A percentile compares a stretch with the other conserved stretches of the same genome.
These are phyloP conservation scores for Sporothrix curviconia DNA, from an alignment of 2,329 filamentous ascomycete species.

Conservation along the genomic window DNA sequence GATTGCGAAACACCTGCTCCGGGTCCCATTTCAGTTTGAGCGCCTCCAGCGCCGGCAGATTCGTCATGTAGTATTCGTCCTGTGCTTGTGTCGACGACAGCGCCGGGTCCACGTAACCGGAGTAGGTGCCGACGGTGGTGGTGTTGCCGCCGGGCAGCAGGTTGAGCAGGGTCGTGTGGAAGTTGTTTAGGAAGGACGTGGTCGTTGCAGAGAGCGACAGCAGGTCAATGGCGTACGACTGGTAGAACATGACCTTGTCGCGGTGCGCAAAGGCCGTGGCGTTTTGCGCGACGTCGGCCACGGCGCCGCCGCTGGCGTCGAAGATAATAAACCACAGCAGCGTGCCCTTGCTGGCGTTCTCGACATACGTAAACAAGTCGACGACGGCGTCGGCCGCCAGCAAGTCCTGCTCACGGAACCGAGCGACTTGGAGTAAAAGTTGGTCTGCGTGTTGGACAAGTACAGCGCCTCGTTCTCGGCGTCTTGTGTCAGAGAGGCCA, in stretches of 20 bases:
- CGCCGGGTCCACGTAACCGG: slow-evolving; percentile 55
- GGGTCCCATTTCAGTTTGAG: slow-evolving; percentile 51
- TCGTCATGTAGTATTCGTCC: slow-evolving; percentile 48
- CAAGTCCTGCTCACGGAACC: slow-evolving; percentile 44
- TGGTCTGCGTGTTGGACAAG: slow-evolving; percentile 39
- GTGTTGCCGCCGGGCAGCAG: slow-evolving; percentile 26
- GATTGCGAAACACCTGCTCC: slow-evolving; percentile 50
- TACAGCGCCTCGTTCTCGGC: slow-evolving; percentile 43
- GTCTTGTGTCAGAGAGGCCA: slow-evolving; percentile 49
- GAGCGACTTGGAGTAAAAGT: slow-evolving; percentile 54
- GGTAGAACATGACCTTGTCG: slow-evolving; percentile 57
- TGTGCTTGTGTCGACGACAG: slow-evolving; percentile 36
- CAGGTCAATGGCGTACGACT: slow-evolving; percentile 52
- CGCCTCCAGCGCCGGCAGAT: slow-evolving; percentile 38
- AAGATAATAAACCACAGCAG: slow-evolving; percentile 57
- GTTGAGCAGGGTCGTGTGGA: slow-evolving; percentile 39
- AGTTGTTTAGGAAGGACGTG: slow-evolving; percentile 43
- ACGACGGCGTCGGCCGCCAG: slow-evolving; percentile 39
- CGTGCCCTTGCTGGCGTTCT: slow-evolving; percentile 42
- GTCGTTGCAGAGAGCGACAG: slow-evolving; percentile 39
- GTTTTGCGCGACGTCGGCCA: slow-evolving; percentile 47
- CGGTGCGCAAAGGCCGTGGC: slow-evolving; percentile 58
- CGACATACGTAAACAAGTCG: slow-evolving; percentile 48
- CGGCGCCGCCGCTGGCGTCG: slow-evolving; percentile 54
- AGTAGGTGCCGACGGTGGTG: slow-evolving; percentile 45